Evolutionary conservation across 1,139 yeast genomes (phyloP).

Genomic region (Meyerozyma smithsonii): DNA sequence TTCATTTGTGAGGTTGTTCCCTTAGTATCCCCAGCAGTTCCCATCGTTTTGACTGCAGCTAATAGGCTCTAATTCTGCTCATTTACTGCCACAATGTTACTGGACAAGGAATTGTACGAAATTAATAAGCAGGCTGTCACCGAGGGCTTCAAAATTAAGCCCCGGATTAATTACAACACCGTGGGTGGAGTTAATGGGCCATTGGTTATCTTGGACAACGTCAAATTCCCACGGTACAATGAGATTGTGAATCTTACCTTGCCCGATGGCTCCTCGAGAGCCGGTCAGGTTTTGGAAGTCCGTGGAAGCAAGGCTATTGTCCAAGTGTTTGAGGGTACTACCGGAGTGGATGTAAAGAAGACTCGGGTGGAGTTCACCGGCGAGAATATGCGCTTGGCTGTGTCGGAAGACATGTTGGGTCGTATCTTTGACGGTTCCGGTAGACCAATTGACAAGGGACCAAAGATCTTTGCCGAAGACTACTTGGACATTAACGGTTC

Average conservation of each 20-base stretch:
- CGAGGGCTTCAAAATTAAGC: conserved; percentile 84
- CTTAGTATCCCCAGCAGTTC: too few species aligned
- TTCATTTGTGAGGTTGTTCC: neutral
- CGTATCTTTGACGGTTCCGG: conserved; percentile 99
- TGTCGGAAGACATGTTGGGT: conserved; percentile 95
- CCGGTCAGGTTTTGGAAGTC: conserved; percentile 97
- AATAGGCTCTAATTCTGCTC: neutral
- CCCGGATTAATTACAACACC: conserved; percentile 88
- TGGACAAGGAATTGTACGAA: conserved; percentile 62
- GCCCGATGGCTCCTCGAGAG: conserved; percentile 91
- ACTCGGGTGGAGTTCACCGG: conserved; percentile 98
- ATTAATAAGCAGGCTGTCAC: conserved; percentile 89
- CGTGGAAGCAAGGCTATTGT: conserved; percentile 96
- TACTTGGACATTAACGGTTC: conserved; percentile 97
- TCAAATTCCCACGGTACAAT: conserved; percentile 91
- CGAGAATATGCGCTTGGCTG: conserved; percentile 85
- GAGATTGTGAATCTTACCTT: conserved; percentile 95
- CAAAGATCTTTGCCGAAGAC: conserved; percentile 97
- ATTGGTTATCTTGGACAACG: conserved; percentile 90
- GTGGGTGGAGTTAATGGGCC: conserved; percentile 99
- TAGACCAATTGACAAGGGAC: conserved; percentile 97
- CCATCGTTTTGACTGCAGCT: neutral
- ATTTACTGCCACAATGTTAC: conserved; percentile 29
- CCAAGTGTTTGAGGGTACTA: conserved; percentile 97
- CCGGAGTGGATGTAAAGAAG: conserved; percentile 96